These are phyloP conservation scores for Didymella sp. DNA, from an alignment of 2,329 filamentous ascomycete species.

Conservation along the genomic window DNA sequence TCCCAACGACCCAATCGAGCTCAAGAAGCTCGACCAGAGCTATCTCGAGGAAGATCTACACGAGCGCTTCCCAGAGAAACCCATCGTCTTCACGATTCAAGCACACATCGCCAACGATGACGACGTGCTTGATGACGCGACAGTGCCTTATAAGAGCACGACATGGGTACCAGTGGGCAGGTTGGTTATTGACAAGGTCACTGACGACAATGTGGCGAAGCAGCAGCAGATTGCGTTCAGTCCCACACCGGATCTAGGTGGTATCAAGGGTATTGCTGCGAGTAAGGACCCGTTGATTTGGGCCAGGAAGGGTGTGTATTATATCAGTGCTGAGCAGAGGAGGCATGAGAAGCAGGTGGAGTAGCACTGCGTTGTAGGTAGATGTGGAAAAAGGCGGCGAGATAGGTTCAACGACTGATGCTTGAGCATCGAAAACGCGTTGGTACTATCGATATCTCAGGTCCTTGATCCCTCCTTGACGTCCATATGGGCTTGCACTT, in stretches of 20 bases:
- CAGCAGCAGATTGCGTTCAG: conserved; percentile 21
- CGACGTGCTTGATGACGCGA: conserved; percentile 18
- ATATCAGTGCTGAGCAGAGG: conserved; percentile 19
- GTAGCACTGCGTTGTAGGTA: neutral
- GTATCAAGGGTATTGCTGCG: conserved; percentile 8
- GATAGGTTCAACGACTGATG: neutral
- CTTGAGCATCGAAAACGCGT: neutral
- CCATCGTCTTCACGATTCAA: conserved; percentile 17
- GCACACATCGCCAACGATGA: conserved; percentile 14
- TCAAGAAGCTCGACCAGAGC: conserved; percentile 7
- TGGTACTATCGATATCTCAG: neutral
- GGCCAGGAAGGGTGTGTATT: conserved; percentile 14
- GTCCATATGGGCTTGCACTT: neutral
- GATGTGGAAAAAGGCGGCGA: neutral
- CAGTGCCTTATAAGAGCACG: conserved; percentile 16
- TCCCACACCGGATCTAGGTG: conserved; percentile 14
- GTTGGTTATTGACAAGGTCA: conserved; percentile 9
- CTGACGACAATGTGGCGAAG: conserved; percentile 12
- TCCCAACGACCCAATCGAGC: conserved; percentile 2
- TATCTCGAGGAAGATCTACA: conserved; percentile 15
- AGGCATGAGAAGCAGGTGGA: conserved; percentile 18
- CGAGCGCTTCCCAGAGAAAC: conserved; percentile 11
- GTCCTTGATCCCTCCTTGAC: neutral
- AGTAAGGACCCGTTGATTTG: conserved; percentile 16
- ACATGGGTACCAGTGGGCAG: conserved; percentile 12